phyloP scores from a whole-genome alignment of 257 asterid species.

The Ballota nigra region DNA sequence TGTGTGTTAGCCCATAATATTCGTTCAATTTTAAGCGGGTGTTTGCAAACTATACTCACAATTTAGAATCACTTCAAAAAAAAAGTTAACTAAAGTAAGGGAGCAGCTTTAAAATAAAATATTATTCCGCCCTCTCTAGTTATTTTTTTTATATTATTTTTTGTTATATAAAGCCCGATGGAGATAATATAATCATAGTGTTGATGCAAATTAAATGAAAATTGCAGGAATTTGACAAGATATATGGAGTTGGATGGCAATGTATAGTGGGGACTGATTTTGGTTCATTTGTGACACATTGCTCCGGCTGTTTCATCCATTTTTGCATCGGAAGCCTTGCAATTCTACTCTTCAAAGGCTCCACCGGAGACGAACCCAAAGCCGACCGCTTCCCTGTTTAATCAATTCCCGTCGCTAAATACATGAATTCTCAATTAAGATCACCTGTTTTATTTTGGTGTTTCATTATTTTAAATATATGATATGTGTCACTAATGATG shows the following conservation, averaged over 20 bases:
- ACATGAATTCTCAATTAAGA: no score
- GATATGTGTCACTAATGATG: background rate
- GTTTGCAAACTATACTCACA: no score
- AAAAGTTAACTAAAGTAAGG: no score
- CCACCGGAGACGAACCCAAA: conserved; percentile 29
- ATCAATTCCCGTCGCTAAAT: background rate
- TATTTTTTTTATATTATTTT: no score
- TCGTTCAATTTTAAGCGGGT: no score
- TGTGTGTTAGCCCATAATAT: no score
- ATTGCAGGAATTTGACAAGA: conserved; percentile 66
- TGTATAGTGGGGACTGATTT: conserved; percentile 91
- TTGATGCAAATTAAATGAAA: background rate
- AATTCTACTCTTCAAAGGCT: conserved; percentile 73
- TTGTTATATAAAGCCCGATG: no score
- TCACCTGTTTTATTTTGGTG: background rate
- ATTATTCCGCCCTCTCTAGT: no score
- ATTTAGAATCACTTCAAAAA: no score
- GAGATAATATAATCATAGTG: no score
- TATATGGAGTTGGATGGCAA: conserved; percentile 78
- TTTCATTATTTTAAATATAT: background rate
- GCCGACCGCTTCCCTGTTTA: conserved; percentile 24
- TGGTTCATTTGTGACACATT: conserved; percentile 91
- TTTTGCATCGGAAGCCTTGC: conserved; percentile 69
- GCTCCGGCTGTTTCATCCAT: conserved; percentile 76
- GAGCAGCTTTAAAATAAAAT: no score